phyloP scores from a whole-genome alignment of 257 asterid species.

The Verbascum thapsus region DNA sequence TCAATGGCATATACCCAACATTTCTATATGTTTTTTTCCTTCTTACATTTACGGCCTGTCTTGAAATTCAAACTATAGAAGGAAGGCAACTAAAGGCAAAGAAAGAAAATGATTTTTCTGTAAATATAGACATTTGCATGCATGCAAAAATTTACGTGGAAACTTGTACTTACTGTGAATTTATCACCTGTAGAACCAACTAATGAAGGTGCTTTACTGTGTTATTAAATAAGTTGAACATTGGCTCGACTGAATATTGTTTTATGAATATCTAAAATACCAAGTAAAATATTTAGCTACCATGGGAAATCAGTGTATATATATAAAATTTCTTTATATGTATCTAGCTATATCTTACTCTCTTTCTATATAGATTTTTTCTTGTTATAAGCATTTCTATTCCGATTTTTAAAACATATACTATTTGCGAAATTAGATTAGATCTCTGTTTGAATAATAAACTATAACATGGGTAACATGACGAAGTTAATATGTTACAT shows the following conservation, averaged over 20 bases:
- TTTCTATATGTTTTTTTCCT: constrained; percentile 35
- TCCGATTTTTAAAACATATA: background rate
- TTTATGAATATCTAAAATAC: constrained; percentile 22
- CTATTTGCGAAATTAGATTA: background rate
- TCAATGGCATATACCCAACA: constrained; percentile 41
- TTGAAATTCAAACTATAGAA: constrained; percentile 35
- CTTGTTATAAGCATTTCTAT: constrained; percentile 14
- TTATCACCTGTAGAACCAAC: constrained; percentile 21
- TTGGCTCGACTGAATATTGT: constrained; percentile 18
- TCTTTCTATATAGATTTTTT: constrained; percentile 15
- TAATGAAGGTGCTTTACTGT: background rate
- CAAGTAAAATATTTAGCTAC: constrained; percentile 11
- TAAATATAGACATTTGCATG: constrained; percentile 6
- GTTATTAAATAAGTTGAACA: constrained; percentile 10
- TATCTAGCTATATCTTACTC: background rate
- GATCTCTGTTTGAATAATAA: background rate
- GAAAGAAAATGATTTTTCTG: constrained; percentile 23
- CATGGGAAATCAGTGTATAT: constrained; percentile 2
- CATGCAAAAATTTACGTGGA: constrained; percentile 10
- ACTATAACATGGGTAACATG: constrained; percentile 14
- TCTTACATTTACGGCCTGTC: constrained; percentile 34
- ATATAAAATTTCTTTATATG: no score
- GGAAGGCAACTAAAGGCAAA: constrained; percentile 48
- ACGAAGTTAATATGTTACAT: constrained; percentile 16
- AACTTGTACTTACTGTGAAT: constrained; percentile 33